phyloP scores from a whole-genome alignment of 768 basidiomycete species.

The Guyanaporus albipodus region DNA sequence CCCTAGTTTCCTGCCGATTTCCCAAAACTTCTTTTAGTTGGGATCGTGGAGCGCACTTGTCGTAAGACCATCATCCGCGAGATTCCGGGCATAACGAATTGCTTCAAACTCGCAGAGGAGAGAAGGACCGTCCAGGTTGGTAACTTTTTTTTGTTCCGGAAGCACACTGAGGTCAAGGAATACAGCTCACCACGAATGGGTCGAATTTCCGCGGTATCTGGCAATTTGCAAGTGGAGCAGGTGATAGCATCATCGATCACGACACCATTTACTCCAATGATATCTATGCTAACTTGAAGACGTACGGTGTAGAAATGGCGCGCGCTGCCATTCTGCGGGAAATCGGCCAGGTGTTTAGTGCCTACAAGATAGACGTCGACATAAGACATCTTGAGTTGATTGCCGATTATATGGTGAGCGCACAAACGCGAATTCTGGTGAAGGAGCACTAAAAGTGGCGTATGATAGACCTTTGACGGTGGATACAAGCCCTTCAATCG shows the following conservation, averaged over 20 bases:
- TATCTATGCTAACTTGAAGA: conserved; percentile 83
- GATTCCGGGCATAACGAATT: conserved; percentile 83
- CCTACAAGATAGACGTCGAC: conserved; percentile 95
- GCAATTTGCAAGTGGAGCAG: conserved; percentile 56
- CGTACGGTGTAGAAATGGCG: conserved; percentile 97
- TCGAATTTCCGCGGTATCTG: conserved; percentile 91
- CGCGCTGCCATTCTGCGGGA: conserved; percentile 87
- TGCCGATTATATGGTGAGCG: conserved; percentile 96
- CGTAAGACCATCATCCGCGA: conserved; percentile 82
- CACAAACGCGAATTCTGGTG: background rate
- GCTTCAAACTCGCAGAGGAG: conserved; percentile 60
- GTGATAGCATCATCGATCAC: conserved; percentile 64
- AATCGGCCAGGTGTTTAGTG: conserved; percentile 87
- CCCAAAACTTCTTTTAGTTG: conserved; percentile 91
- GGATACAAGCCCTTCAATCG: conserved; percentile 98
- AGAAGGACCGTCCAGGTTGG: conserved; percentile 49
- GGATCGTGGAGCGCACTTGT: conserved; percentile 87
- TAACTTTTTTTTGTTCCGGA: background rate
- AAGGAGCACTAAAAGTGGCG: background rate
- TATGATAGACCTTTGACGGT: conserved; percentile 86
- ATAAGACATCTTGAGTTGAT: conserved; percentile 92
- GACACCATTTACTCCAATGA: conserved; percentile 91
- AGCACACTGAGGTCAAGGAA: background rate
- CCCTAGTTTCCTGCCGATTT: conserved; percentile 83
- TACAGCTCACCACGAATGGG: conserved; percentile 81